Evolutionary conservation across 2,329 filamentous ascomycete species (phyloP).

Genomic region (Pestalotiopsis sp.): DNA sequence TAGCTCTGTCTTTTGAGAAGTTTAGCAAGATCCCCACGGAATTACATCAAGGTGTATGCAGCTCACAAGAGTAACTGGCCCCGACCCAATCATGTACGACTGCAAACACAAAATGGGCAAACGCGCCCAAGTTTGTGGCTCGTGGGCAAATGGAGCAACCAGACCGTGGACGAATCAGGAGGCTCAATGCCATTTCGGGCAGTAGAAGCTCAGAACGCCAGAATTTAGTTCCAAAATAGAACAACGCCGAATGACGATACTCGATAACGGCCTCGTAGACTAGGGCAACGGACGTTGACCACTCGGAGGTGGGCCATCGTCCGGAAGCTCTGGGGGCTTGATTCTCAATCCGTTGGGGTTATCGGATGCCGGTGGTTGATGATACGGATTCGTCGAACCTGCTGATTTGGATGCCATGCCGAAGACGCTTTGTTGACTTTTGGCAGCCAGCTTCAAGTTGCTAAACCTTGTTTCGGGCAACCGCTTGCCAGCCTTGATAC

Average conservation of each 20-base stretch:
- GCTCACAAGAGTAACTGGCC: neutral
- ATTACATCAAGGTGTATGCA: neutral
- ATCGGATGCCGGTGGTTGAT: no score
- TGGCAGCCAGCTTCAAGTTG: constrained; percentile 59
- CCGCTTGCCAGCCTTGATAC: constrained; percentile 72
- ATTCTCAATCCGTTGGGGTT: neutral
- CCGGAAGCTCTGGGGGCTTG: neutral
- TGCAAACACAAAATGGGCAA: no score
- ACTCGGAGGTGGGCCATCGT: constrained; percentile 13
- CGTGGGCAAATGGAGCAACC: neutral
- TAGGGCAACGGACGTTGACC: constrained; percentile 1
- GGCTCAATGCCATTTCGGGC: neutral
- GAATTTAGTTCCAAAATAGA: neutral
- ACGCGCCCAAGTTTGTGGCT: neutral
- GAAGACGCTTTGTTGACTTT: constrained; percentile 66
- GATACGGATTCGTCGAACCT: neutral
- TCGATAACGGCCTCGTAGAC: neutral
- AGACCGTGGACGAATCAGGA: neutral
- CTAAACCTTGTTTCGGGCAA: constrained; percentile 74
- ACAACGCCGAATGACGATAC: neutral
- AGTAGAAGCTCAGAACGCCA: neutral
- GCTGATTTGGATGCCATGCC: constrained; percentile 40
- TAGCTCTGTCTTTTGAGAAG: no score
- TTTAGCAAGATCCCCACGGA: neutral
- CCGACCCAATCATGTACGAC: neutral